Evolutionary conservation across 495 filamentous ascomycete species (phyloP), one percentile per base, ranked within the genome.

Genomic region (Barbatosphaeria neglecta): DNA sequence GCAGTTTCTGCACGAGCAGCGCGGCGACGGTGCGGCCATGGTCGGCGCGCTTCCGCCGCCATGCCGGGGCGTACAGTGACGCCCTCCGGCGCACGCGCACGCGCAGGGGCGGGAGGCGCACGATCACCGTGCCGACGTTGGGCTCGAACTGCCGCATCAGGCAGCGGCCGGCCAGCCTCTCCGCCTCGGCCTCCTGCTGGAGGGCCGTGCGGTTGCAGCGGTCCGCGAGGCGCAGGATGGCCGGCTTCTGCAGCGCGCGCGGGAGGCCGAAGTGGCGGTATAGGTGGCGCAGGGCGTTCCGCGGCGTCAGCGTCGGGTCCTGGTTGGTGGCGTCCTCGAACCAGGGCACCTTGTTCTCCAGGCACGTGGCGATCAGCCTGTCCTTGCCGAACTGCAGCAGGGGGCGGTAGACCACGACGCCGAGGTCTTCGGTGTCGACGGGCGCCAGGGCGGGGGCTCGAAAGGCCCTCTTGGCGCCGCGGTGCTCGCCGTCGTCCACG

Each of bases 291-390:
- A 94, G 71, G 0, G 90, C 77, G 57, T 97, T 98, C 40, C 92
- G 74, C 28, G 69, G 65, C 0, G 92, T 95, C 27, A 86, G 63
- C 2, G 83, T 89, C 17, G 69, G 73, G 57, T 95, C 85, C 31
- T 74, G 60, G 55, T 98, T 98, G n/a, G 89, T 94, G 41, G 70
- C 65, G 56, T 98, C 92, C 48, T 90, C 84, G 52, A 84, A 84
- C 80, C 84, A 97, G 2, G 68, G 66, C 19, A 92, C 66, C 1
- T 66, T 52, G 45, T 79, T 72, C 41, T 75, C 68, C 19, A 76
- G 50, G 57, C 90, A 95, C 2, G 88, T 94, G 1, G 76, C 77
- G 1, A 84, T 68, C 7, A 97, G 67, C 9, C 77, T 65, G 16
- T 75, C 67, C 58, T 98, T 98, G 41, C 67, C 65, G 53, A 90